Conservation (phyloP, 2,329 filamentous ascomycete genomes). For the Rhytidhysteron rufulum region DNA sequence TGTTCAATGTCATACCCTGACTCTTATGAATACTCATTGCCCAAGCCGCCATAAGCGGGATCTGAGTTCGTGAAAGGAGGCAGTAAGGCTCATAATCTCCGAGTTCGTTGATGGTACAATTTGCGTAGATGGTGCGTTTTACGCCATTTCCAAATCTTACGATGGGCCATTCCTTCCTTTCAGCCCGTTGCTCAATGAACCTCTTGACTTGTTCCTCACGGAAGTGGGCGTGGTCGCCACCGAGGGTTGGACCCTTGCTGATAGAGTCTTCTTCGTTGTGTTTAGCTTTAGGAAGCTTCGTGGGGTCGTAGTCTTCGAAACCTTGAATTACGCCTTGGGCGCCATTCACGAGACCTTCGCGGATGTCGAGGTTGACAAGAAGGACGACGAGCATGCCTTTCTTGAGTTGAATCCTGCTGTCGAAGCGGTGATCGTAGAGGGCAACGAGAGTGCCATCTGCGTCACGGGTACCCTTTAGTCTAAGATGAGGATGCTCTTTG, state of each 20-base stretch:
- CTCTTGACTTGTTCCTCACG: slow-evolving; percentile 35
- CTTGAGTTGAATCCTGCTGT: slow-evolving; percentile 44
- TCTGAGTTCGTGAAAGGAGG: slow-evolving; percentile 54
- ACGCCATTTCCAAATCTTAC: slow-evolving; percentile 52
- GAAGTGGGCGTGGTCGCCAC: slow-evolving; percentile 37
- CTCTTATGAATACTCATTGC: slow-evolving; percentile 61
- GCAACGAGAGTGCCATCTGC: slow-evolving; percentile 24
- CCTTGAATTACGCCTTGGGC: slow-evolving; percentile 28
- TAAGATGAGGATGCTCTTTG: slow-evolving; percentile 18
- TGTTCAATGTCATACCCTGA: slow-evolving; percentile 60
- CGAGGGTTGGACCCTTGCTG: slow-evolving; percentile 13
- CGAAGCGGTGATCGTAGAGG: slow-evolving; percentile 47
- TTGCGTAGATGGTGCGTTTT: slow-evolving; percentile 46
- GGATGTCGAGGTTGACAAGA: slow-evolving; percentile 45
- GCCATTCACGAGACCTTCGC: slow-evolving; percentile 30
- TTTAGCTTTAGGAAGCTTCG: slow-evolving; percentile 22
- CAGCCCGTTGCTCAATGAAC: slow-evolving; percentile 34
- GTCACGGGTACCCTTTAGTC: slow-evolving; percentile 10
- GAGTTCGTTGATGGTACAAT: slow-evolving; percentile 48
- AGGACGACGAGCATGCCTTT: slow-evolving; percentile 52
- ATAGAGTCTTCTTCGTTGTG: slow-evolving; percentile 2
- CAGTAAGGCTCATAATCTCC: slow-evolving; percentile 47
- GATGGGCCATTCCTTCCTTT: slow-evolving; percentile 45
- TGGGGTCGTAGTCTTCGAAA: slow-evolving; percentile 34
- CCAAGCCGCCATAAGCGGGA: slow-evolving; percentile 59